phyloP scores from a whole-genome alignment of 192 early-diverging fungal species.

The Podila minutissima region DNA sequence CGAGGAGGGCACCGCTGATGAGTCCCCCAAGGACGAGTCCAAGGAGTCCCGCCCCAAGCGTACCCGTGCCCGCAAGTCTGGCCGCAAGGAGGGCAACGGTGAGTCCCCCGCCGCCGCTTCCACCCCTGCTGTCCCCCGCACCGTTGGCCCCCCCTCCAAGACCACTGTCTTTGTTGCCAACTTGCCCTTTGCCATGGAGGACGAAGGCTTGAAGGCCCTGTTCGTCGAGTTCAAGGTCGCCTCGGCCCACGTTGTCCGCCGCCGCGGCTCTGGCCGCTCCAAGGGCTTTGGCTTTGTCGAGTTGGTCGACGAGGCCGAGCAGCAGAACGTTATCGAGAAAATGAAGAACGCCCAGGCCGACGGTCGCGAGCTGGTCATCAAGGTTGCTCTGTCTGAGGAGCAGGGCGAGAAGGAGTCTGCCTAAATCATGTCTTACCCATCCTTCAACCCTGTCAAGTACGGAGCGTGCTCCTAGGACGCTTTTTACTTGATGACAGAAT shows the following conservation, averaged over 20 bases:
- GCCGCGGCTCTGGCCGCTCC: constrained; percentile 70
- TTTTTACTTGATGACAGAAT: too few species aligned
- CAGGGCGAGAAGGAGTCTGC: constrained; percentile 32
- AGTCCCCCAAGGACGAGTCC: constrained; percentile 27
- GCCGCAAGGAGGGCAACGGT: constrained; percentile 31
- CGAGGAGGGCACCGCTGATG: constrained; percentile 41
- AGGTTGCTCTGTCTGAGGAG: constrained; percentile 66
- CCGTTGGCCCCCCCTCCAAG: constrained; percentile 65
- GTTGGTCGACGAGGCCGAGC: constrained; percentile 78
- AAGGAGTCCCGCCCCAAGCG: constrained; percentile 38
- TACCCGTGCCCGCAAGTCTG: constrained; percentile 15
- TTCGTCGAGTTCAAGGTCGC: constrained; percentile 79
- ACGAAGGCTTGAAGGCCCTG: constrained; percentile 76
- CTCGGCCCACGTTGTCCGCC: constrained; percentile 79
- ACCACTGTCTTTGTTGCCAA: constrained; percentile 85
- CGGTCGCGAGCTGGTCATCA: constrained; percentile 73
- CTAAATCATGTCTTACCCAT: background rate
- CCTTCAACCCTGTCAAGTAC: background rate
- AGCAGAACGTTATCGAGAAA: constrained; percentile 75
- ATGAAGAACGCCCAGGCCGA: constrained; percentile 69
- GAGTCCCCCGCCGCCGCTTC: constrained; percentile 54
- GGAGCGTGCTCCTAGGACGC: too few species aligned
- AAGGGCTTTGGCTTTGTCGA: constrained; percentile 98
- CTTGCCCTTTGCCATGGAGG: constrained; percentile 76
- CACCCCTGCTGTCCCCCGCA: constrained; percentile 42